Evolutionary conservation across 2,329 filamentous ascomycete genomes (phyloP).

Genomic region (Cercospora sojina): DNA sequence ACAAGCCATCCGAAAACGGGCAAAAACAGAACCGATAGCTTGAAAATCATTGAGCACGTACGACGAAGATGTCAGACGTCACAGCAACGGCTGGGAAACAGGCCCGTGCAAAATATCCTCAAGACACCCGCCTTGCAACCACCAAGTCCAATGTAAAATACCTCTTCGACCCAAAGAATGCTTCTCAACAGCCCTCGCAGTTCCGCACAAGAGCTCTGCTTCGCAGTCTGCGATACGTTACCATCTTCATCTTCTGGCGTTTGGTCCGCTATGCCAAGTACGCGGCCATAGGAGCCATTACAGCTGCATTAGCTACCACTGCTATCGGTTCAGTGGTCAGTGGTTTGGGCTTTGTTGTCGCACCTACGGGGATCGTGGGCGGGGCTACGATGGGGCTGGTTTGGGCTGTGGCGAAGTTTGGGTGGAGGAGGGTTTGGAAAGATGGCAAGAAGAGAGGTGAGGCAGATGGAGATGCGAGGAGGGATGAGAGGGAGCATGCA

Average conservation of each 20-base stretch:
- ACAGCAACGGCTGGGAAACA: not conserved
- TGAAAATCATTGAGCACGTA: too few relatives aligned
- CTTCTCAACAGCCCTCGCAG: constrained; percentile 31
- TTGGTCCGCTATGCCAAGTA: constrained; percentile 47
- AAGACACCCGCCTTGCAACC: not conserved
- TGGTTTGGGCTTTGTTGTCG: constrained; percentile 44
- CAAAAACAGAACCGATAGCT: not conserved
- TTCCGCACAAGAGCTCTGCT: constrained; percentile 44
- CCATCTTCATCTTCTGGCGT: constrained; percentile 47
- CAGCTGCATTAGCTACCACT: constrained; percentile 39
- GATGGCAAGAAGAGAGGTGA: constrained; percentile 32
- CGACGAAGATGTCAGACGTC: not conserved
- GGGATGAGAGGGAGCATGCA: constrained; percentile 28
- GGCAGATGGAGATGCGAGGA: constrained; percentile 31
- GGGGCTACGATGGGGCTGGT: constrained; percentile 39
- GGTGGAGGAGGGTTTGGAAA: constrained; percentile 37
- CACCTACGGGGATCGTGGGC: constrained; percentile 42
- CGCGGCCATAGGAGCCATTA: constrained; percentile 39
- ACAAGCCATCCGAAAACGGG: not conserved
- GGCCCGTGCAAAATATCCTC: not conserved
- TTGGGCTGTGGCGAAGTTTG: constrained; percentile 43
- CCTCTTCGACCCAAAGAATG: constrained; percentile 15
- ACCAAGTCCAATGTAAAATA: constrained; percentile 17
- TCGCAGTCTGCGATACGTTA: constrained; percentile 40
- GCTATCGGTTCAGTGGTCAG: constrained; percentile 41